A percentile compares a stretch with the other conserved stretches of the same genome.
Evolutionary conservation across 352 stramenopile genomes (phyloP).

Genomic region (Halophytophthora batemanensis): DNA sequence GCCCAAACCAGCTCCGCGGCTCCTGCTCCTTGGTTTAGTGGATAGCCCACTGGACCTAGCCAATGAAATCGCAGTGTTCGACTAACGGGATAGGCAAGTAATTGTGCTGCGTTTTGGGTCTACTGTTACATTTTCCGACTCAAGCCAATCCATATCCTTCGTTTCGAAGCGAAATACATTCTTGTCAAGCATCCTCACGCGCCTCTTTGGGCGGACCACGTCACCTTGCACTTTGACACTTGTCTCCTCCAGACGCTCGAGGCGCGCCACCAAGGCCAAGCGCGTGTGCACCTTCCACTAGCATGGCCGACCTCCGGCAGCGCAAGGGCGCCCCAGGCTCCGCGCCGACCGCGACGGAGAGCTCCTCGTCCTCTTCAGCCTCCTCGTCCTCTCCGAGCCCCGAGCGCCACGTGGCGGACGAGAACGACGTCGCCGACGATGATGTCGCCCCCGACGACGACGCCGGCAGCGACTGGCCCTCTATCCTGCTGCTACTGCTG

Average conservation of each 20-base stretch:
- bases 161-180: too few relatives aligned
- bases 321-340: slow-evolving; percentile 22
- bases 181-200: too few relatives aligned
- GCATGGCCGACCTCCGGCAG: slow-evolving; percentile 36
- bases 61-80: too few relatives aligned
- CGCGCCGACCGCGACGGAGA: slow-evolving; percentile 13
- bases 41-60: too few relatives aligned
- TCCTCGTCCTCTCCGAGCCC: slow-evolving; percentile 5
- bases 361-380: slow-evolving; percentile 17
- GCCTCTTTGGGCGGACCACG: too few relatives aligned
- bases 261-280: slow-evolving; percentile 4
- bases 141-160: too few relatives aligned
- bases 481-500: slow-evolving; percentile 92
- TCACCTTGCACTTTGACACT: neutral
- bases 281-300: neutral
- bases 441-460: slow-evolving; percentile 27
- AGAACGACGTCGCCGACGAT: slow-evolving; percentile 7
- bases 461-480: slow-evolving; percentile 59
- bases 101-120: too few relatives aligned
- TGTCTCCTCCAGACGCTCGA: neutral
- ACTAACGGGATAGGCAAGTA: too few relatives aligned
- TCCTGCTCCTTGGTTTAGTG: too few relatives aligned
- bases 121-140: too few relatives aligned
- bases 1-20: too few relatives aligned
- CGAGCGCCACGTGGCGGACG: slow-evolving; percentile 1